Conservation (phyloP, 768 basidiomycete species). For the Naganishia vaughanmartiniae region DNA sequence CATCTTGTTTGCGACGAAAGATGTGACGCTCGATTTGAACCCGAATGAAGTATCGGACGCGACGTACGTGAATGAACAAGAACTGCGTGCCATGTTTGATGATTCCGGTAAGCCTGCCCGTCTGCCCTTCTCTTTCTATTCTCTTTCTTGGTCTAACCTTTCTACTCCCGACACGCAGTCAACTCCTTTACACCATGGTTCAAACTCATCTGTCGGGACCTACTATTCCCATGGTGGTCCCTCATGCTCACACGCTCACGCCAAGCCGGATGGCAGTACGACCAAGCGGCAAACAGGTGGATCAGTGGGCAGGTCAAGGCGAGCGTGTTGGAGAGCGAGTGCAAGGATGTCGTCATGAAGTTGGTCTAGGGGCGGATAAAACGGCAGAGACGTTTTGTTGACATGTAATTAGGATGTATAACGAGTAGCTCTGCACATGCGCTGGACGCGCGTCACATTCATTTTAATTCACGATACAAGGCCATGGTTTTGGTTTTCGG, state of each 20-base stretch:
- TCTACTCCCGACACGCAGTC: conserved; percentile 54
- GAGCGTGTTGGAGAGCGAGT: conserved; percentile 13
- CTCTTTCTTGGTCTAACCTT: conserved; percentile 13
- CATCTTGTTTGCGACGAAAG: conserved; percentile 86
- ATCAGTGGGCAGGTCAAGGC: conserved; percentile 2
- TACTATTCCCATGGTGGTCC: conserved; percentile 99
- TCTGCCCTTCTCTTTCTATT: too few relatives aligned
- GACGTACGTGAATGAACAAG: conserved; percentile 86
- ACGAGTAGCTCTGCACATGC: too few relatives aligned
- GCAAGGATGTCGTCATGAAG: conserved; percentile 22
- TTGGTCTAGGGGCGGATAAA: neutral
- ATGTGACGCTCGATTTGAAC: conserved; percentile 79
- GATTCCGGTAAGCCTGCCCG: conserved; percentile 20
- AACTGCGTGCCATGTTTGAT: conserved; percentile 82
- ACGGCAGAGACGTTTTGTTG: neutral
- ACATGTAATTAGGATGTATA: too few relatives aligned
- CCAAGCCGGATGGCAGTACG: conserved; percentile 32
- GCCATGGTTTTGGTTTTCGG: too few relatives aligned
- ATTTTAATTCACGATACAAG: neutral
- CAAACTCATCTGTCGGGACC: conserved; percentile 93
- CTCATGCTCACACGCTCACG: conserved; percentile 66
- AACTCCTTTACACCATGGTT: conserved; percentile 98
- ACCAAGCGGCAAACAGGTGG: neutral
- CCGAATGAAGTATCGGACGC: conserved; percentile 85
- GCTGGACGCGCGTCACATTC: conserved; percentile 19